Percentiles rank a stretch among this genome's conserved stretches.
These are phyloP conservation scores for Leccinum uliginosum DNA, from an alignment of 768 basidiomycete species.

Conservation along the genomic window DNA sequence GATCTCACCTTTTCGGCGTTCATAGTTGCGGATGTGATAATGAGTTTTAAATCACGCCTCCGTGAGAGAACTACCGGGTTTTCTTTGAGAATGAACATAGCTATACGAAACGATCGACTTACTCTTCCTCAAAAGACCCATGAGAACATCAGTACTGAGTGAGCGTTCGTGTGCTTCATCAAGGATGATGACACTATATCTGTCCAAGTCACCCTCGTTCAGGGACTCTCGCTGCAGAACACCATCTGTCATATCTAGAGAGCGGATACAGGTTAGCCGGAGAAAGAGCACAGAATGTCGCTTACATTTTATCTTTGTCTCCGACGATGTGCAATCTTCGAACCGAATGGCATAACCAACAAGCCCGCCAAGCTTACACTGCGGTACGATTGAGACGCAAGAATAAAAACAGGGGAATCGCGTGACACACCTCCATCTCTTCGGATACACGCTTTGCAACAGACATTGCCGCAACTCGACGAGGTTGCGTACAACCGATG, in stretches of 20 bases:
- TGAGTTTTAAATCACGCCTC: slow-evolving; percentile 88
- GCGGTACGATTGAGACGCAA: slow-evolving; percentile 4
- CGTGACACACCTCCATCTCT: slow-evolving; percentile 83
- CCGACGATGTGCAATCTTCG: slow-evolving; percentile 91
- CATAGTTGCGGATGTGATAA: slow-evolving; percentile 99
- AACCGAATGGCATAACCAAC: slow-evolving; percentile 99
- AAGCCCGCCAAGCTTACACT: slow-evolving; percentile 85
- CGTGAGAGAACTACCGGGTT: slow-evolving; percentile 67
- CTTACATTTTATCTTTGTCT: slow-evolving; percentile 96
- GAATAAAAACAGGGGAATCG: background rate
- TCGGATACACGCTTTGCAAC: slow-evolving; percentile 99
- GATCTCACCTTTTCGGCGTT: slow-evolving; percentile 88
- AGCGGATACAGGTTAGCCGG: background rate
- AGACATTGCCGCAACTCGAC: slow-evolving; percentile 99
- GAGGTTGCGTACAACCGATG: slow-evolving; percentile 95
- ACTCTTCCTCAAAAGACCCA: slow-evolving; percentile 96
- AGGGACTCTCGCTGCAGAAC: slow-evolving; percentile 96
- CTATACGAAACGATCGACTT: slow-evolving; percentile 23
- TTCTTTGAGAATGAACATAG: slow-evolving; percentile 2
- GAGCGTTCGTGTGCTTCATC: slow-evolving; percentile 99
- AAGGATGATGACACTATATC: slow-evolving; percentile 96
- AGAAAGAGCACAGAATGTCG: slow-evolving; percentile 1
- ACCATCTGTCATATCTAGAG: slow-evolving; percentile 95
- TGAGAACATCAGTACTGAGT: slow-evolving; percentile 94
- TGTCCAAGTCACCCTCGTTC: slow-evolving; percentile 97